Evolutionary conservation across 78 protist genomes (phyloP), one percentile per base, ranked within the genome.

Genomic region (Emiliania huxleyi): DNA sequence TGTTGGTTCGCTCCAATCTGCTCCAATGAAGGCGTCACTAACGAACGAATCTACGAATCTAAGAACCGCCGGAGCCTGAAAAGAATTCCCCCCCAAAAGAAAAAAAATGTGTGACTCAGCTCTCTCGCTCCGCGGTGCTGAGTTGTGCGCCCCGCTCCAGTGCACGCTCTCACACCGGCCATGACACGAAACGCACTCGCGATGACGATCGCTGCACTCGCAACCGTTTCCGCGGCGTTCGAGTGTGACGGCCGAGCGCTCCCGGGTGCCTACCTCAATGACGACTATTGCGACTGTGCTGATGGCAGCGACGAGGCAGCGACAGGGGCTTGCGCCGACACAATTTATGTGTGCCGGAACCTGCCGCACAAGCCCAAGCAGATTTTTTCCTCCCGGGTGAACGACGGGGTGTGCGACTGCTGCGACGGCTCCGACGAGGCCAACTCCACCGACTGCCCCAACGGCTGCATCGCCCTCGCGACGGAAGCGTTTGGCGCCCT

Each of bases 261-360:
- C 81, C 42, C 42, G 19, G 44, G 8, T 40, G 5, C 35, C 35
- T 18, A 35, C 81, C n/a, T 71, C 42, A 35, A 29, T 18, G 95
- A 93, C 71, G 93, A 91, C 71, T 90, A 52, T n/a, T 93, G 95
- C 92, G 95, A 93, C 44, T 93, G 95, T 71, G 19, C 0, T 5
- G 95, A 93, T 69, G 94, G 91, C 44, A 35, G 73, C 35, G 95
- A 93, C 56, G 95, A 93, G 91, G 73, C 94, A 0, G 91, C 91
- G 25, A 91, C 95, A 1, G 73, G 62, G 22, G 95, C 95, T 22
- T 93, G 95, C 91, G 0, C 56, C 4, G 37, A 25, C 33, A 25
- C 25, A 8, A 23, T 0, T 29, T 93, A 91, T 33, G 81, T 5
- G 25, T 93, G 95, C 71, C 11, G 29, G 38, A 91, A 91, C 56